These are phyloP conservation scores for Drechslerella coelobrocha DNA, from an alignment of 2,329 filamentous ascomycete genomes.

Conservation along the genomic window DNA sequence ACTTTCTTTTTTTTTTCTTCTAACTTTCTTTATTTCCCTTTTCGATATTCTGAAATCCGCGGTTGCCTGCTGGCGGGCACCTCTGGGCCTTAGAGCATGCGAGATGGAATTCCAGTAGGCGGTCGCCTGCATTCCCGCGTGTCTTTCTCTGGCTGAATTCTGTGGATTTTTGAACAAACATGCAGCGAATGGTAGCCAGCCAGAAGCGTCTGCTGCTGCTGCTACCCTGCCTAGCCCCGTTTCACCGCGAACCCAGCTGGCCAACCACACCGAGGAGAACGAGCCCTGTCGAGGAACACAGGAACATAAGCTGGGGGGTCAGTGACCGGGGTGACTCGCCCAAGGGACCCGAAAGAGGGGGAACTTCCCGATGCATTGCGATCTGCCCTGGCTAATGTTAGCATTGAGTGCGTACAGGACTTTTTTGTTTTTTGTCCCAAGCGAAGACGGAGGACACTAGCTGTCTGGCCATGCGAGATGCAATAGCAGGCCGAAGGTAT, in stretches of 20 bases:
- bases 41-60: no score
- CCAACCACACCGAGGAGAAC: neutral
- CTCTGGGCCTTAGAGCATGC: no score
- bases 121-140: neutral
- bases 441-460: conserved; percentile 2
- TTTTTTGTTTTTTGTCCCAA: no score
- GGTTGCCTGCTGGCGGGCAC: no score
- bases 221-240: conserved; percentile 4
- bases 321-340: no score
- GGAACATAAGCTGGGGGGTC: no score
- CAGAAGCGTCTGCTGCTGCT: conserved; percentile 11
- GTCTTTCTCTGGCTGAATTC: no score
- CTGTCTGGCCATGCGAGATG: neutral
- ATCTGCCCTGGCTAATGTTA: conserved; percentile 15
- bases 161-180: no score
- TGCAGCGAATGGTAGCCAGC: neutral
- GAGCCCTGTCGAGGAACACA: neutral
- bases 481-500: no score
- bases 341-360: conserved; percentile 9
- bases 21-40: no score
- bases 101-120: neutral
- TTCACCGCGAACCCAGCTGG: neutral
- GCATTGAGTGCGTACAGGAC: neutral
- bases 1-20: no score
- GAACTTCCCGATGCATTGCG: conserved; percentile 27